Conservation (phyloP, 257 asterid genomes). For the Plantago ovata region DNA sequence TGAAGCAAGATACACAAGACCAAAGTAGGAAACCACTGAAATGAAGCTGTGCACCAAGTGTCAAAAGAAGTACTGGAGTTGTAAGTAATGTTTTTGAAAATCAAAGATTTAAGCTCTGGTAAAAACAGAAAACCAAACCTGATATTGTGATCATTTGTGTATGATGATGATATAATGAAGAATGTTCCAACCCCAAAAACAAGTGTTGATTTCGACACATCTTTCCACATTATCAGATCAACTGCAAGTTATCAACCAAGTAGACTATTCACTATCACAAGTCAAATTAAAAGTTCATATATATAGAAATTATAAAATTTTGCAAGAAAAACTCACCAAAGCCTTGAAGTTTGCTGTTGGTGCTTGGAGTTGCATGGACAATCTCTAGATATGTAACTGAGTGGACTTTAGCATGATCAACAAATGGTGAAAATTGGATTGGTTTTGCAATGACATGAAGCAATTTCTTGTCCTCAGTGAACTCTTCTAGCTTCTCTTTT, state of each 20-base stretch:
- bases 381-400: slow-evolving; percentile 41
- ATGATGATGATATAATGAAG: slow-evolving; percentile 70
- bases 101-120: too few relatives aligned
- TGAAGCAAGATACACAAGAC: slow-evolving; percentile 81
- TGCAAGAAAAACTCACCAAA: slow-evolving; percentile 72
- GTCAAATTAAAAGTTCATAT: too few relatives aligned
- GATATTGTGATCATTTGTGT: slow-evolving; percentile 65
- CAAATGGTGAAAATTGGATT: slow-evolving; percentile 35
- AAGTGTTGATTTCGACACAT: slow-evolving; percentile 75
- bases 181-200: slow-evolving; percentile 83
- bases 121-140: too few relatives aligned
- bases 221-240: slow-evolving; percentile 88
- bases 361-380: slow-evolving; percentile 34
- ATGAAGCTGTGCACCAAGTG: slow-evolving; percentile 48
- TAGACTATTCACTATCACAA: too few relatives aligned
- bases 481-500: slow-evolving; percentile 28
- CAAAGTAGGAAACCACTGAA: slow-evolving; percentile 72
- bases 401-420: slow-evolving; percentile 32
- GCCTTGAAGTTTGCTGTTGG: slow-evolving; percentile 50
- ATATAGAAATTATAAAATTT: too few relatives aligned
- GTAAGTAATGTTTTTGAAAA: neutral
- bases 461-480: slow-evolving; percentile 39
- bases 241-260: slow-evolving; percentile 40
- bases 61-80: too few relatives aligned
- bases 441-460: slow-evolving; percentile 29